Conservation (phyloP, 2,329 filamentous ascomycete genomes). For the Aspergillus amoenus region DNA sequence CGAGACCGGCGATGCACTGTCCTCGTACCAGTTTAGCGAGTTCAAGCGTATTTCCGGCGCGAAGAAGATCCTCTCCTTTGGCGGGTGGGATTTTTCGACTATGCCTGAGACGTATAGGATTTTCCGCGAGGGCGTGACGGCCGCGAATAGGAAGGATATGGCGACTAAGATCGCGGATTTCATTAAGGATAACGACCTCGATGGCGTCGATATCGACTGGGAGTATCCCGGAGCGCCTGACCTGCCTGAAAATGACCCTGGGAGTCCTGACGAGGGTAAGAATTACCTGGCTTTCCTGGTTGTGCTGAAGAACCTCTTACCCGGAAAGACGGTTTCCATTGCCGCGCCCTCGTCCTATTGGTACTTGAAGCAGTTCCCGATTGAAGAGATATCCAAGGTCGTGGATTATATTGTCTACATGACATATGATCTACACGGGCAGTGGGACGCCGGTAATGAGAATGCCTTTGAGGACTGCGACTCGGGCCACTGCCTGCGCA, state of each 20-base stretch:
- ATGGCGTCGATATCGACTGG: constrained; percentile 44
- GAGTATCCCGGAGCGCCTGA: constrained; percentile 40
- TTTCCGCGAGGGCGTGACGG: too few species aligned
- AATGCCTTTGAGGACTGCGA: too few species aligned
- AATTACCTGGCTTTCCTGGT: constrained; percentile 36
- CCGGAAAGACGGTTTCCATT: constrained; percentile 25
- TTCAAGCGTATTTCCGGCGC: too few species aligned
- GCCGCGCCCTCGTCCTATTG: constrained; percentile 31
- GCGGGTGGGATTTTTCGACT: too few species aligned
- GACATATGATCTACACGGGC: constrained; percentile 39
- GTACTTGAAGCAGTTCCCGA: constrained; percentile 33
- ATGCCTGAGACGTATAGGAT: too few species aligned
- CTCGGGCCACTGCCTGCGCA: too few species aligned
- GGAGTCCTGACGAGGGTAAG: constrained; percentile 24
- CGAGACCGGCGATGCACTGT: too few species aligned
- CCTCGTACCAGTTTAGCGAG: too few species aligned
- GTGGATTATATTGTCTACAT: constrained; percentile 39
- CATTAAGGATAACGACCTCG: constrained; percentile 22
- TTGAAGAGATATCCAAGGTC: constrained; percentile 20
- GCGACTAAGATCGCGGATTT: too few species aligned
- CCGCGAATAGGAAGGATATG: too few species aligned
- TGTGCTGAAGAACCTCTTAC: constrained; percentile 17
- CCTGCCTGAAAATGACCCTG: constrained; percentile 36
- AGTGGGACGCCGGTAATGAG: neutral
- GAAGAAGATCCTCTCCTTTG: too few species aligned